Evolutionary conservation across 805 yeast species (phyloP).

Genomic region (Saccharomycodes ludwigii): DNA sequence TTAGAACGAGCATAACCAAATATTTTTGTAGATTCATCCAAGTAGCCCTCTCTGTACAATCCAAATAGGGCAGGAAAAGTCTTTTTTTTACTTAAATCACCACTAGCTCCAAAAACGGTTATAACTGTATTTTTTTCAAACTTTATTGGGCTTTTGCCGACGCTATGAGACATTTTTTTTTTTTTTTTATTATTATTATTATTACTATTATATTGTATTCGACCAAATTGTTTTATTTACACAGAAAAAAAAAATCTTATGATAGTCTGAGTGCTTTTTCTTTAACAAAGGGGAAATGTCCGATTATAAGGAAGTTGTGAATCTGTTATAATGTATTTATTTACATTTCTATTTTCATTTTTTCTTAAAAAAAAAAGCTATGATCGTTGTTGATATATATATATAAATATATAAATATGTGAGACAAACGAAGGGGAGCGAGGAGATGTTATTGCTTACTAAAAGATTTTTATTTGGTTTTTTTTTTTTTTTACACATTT

Average conservation of each 20-base stretch:
- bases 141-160: conserved; percentile 13
- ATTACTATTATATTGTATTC: neutral
- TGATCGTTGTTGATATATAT: no score
- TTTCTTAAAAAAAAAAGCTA: no score
- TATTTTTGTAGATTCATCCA: conserved; percentile 59
- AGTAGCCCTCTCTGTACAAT: conserved; percentile 59
- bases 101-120: conserved; percentile 89
- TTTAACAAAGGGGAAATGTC: no score
- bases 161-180: conserved; percentile 1
- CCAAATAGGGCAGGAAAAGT: conserved; percentile 84
- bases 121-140: conserved; percentile 59
- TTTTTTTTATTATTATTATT: conserved; percentile 1
- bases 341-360: no score
- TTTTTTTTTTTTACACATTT: no score
- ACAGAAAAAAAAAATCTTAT: neutral
- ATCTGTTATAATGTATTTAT: no score
- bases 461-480: no score
- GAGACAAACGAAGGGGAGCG: no score
- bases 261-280: neutral
- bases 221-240: neutral
- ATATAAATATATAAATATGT: no score
- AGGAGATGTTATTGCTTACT: no score
- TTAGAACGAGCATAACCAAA: conserved; percentile 89
- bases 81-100: conserved; percentile 90
- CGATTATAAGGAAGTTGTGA: no score